Base-by-base conservation (phyloP, 768 basidiomycete genomes). In the Rhizopogon vinicolor region DNA sequence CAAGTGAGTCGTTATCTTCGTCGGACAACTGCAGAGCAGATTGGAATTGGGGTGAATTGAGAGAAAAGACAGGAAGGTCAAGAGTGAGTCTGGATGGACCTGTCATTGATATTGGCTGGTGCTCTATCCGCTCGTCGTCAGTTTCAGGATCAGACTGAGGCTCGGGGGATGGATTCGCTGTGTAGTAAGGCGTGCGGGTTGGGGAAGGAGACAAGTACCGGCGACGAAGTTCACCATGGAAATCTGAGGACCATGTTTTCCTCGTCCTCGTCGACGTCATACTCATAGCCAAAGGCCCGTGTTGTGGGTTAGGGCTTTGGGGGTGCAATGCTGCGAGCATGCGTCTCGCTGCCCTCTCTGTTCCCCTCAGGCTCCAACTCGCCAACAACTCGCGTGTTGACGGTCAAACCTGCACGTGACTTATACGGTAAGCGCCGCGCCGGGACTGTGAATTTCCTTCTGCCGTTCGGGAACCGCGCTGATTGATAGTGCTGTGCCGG, bases 151-250 rank as follows among this genome's bases (percentile, higher is more conserved):
- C 48, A 22, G 43, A 44, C 22, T 61, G 58, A 48, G 71, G 62
- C 49, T 70, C 67, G 14, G 68, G 68, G 16, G 68, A 65, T 22
- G 70, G 65, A 18, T 63, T 60, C 29, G 68, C 68, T 25, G 68
- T 70, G 33, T 68, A 70, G 51, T 72, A 72, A 8, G 70, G 68
- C 41, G 68, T 72, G 31, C 61, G 59, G 46, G 58, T 44, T 29
- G 63, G 53, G 44, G 63, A 58, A 57, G 60, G 62, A 52, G 31
- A 33, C 31, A 54, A 57, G 55, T 63, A 60, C 51, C 55, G 46
- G 57, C 57, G 29, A 58, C 14, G 41, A 29, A 28, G 58, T 56
- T 70, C 68, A 50, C 62, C 62, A 59, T 53, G 54, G 4, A 59
- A 56, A 29, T 51, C 39, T 7, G 61, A 66, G 42, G 60, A 58